Conservation (phyloP, 768 basidiomycete species). For the Pluteus cervinus region DNA sequence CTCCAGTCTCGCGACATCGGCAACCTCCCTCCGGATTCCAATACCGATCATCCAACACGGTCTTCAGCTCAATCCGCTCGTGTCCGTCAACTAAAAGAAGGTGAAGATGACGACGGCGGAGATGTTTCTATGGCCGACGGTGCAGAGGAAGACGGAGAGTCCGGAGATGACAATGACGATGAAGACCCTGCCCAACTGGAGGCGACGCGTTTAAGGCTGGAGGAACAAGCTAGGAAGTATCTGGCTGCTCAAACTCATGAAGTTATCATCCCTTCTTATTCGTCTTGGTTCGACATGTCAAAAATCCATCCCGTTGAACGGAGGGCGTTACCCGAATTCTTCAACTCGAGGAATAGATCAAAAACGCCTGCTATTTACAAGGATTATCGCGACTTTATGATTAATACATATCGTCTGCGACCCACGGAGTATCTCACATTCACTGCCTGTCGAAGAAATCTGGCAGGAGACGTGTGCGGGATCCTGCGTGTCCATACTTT, state of each 20-base stretch:
- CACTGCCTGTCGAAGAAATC: constrained; percentile 91
- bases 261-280: constrained; percentile 94
- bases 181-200: constrained; percentile 83
- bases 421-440: constrained; percentile 96
- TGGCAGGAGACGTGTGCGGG: constrained; percentile 97
- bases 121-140: constrained; percentile 82
- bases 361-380: constrained; percentile 98
- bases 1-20: constrained; percentile 72
- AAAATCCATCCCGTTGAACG: constrained; percentile 90
- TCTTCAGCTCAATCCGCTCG: constrained; percentile 16
- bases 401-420: constrained; percentile 93
- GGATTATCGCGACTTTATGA: constrained; percentile 99
- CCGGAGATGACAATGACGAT: constrained; percentile 76
- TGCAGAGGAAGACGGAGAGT: constrained; percentile 71
- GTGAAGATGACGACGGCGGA: constrained; percentile 62
- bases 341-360: constrained; percentile 89
- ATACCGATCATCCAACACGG: too few species aligned
- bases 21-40: constrained; percentile 57
- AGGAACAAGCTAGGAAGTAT: constrained; percentile 88
- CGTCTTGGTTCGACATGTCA: constrained; percentile 97
- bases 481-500: constrained; percentile 99
- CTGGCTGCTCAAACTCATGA: constrained; percentile 97
- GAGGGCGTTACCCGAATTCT: constrained; percentile 94
- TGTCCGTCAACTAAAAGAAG: constrained; percentile 39
- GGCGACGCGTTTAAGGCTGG: constrained; percentile 70